Percentiles rank a stretch among this genome's conserved stretches.
Conservation (phyloP, 805 yeast species). For the Starmerella floris region DNA sequence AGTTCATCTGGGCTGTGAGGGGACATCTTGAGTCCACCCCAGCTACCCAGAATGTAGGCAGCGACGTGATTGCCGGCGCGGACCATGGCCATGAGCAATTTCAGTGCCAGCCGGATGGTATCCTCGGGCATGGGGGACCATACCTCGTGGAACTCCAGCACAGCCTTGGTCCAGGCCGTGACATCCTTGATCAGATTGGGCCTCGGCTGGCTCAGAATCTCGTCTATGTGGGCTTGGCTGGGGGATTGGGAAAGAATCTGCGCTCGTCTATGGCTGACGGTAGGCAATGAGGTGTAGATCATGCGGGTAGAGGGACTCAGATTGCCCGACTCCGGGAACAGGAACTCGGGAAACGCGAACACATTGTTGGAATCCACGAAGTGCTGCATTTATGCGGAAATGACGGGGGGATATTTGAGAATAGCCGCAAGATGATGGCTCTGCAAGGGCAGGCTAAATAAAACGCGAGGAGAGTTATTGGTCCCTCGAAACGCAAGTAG, state of each 20-base stretch:
- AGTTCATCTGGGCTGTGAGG: background rate
- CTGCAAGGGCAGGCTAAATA: too few species aligned
- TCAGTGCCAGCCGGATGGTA: constrained; percentile 20
- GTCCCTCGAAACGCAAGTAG: too few species aligned
- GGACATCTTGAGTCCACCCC: background rate
- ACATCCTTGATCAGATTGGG: background rate
- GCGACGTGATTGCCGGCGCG: constrained; percentile 18
- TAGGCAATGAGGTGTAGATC: constrained; percentile 5
- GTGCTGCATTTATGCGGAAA: constrained; percentile 16
- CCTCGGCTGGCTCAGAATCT: background rate
- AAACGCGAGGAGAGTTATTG: too few species aligned
- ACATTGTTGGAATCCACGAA: constrained; percentile 21
- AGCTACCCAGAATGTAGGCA: constrained; percentile 10
- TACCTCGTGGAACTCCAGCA: constrained; percentile 23
- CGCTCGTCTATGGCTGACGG: constrained; percentile 7
- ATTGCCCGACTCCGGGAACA: constrained; percentile 23
- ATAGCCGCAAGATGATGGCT: too few species aligned
- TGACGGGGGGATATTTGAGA: too few species aligned
- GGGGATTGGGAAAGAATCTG: constrained; percentile 2
- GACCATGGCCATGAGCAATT: constrained; percentile 19
- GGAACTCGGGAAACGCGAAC: constrained; percentile 25
- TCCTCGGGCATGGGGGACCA: constrained; percentile 22
- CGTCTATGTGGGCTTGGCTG: background rate
- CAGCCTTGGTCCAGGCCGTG: constrained; percentile 25
- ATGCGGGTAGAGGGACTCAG: background rate